These are phyloP conservation scores for Aspergillus japonicus DNA, from an alignment of 2,329 filamentous ascomycete species.

Conservation along the genomic window DNA sequence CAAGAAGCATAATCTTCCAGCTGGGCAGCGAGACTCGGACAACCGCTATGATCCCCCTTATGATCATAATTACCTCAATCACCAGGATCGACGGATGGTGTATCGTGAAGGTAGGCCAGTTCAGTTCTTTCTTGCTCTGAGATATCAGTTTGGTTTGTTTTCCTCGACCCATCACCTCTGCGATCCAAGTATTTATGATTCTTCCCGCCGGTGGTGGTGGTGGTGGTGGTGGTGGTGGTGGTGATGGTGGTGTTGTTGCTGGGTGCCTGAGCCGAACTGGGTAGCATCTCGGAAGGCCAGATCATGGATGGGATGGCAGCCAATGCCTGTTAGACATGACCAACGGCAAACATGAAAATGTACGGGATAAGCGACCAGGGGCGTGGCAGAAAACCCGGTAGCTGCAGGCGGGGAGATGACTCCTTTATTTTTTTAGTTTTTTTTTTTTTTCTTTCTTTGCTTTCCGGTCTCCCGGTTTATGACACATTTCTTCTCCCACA, in stretches of 20 bases:
- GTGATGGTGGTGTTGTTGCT: neutral
- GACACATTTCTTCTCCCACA: neutral
- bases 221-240: neutral
- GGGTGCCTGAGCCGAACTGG: neutral
- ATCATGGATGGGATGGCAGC: neutral
- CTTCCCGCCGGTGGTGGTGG: neutral
- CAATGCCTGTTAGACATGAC: neutral
- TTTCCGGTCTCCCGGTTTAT: neutral
- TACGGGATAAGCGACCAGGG: too few relatives aligned
- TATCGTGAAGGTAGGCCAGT: constrained; percentile 31
- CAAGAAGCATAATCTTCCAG: constrained; percentile 20
- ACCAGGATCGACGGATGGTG: constrained; percentile 18
- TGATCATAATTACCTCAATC: constrained; percentile 12
- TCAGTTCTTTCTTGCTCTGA: constrained; percentile 7
- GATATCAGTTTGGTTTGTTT: neutral
- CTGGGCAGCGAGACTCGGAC: constrained; percentile 12
- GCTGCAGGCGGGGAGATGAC: too few relatives aligned
- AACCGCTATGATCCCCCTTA: constrained; percentile 7
- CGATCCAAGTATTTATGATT: neutral
- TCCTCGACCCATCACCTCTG: too few relatives aligned
- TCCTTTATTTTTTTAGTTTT: too few relatives aligned
- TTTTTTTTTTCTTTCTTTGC: too few relatives aligned
- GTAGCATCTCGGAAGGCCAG: neutral
- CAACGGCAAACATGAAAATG: neutral
- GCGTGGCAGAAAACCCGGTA: too few relatives aligned